These are phyloP conservation scores for Lachnellula suecica DNA, from an alignment of 2,329 filamentous ascomycete genomes.

Conservation along the genomic window DNA sequence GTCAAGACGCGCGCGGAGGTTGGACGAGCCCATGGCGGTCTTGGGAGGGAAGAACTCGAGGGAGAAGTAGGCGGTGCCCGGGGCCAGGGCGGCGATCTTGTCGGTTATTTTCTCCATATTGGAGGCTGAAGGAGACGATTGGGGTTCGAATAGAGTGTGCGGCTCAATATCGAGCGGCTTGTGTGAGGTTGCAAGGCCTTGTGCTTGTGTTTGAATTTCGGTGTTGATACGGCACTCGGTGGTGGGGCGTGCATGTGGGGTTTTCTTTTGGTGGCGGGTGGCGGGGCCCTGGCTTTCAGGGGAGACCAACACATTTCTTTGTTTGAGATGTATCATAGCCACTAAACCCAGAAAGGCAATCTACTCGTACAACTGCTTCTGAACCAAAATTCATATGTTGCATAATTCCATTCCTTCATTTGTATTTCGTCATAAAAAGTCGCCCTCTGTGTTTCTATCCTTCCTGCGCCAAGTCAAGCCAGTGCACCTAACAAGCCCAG, in stretches of 20 bases:
- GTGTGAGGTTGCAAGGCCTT: neutral
- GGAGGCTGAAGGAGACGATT: too few species aligned
- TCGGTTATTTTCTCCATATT: conserved; percentile 78
- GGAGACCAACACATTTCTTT: too few species aligned
- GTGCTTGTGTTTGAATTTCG: neutral
- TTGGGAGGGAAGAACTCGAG: conserved; percentile 99
- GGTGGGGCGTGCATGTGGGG: neutral
- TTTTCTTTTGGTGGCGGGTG: too few species aligned
- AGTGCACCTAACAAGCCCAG: conserved; percentile 23
- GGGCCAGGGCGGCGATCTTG: conserved; percentile 88
- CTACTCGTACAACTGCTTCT: too few species aligned
- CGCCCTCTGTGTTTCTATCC: neutral
- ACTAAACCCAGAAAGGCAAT: too few species aligned
- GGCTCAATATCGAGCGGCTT: neutral
- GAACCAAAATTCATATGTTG: too few species aligned
- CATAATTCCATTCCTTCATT: too few species aligned
- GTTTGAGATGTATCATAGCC: too few species aligned
- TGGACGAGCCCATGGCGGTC: conserved; percentile 92
- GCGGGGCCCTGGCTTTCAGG: too few species aligned
- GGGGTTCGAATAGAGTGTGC: neutral
- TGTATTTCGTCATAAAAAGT: neutral
- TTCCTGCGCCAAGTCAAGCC: neutral
- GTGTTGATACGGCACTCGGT: neutral
- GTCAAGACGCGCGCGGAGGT: conserved; percentile 87
- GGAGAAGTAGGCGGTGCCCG: conserved; percentile 83